Evolutionary conservation across 1,284 basidiomycete genomes (phyloP).

Genomic region (Veloboletus limbatus): DNA sequence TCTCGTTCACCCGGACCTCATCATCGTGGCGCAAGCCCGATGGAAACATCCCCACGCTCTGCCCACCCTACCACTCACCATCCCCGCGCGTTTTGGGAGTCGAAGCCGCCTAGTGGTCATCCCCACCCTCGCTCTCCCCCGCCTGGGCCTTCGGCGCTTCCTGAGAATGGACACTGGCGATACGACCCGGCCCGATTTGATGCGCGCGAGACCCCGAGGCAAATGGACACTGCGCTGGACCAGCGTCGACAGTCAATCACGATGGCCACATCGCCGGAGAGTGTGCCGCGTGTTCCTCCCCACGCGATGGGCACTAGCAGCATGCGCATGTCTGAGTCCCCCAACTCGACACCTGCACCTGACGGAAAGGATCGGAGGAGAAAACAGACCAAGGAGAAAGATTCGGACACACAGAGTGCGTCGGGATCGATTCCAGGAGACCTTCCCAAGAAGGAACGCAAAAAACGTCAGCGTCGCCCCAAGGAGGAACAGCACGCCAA

Average conservation of each 20-base stretch:
- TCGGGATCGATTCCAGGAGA: slow-evolving; percentile 29
- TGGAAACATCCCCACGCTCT: slow-evolving; percentile 53
- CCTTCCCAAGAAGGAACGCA: slow-evolving; percentile 43
- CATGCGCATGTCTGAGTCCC: slow-evolving; percentile 41
- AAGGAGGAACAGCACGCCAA: slow-evolving; percentile 37
- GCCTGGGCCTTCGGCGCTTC: slow-evolving; percentile 12
- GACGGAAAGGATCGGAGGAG: slow-evolving; percentile 34
- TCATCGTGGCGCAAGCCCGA: slow-evolving; percentile 38
- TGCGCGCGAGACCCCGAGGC: slow-evolving; percentile 31
- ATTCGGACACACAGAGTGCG: slow-evolving; percentile 39
- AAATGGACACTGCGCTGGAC: slow-evolving; percentile 23
- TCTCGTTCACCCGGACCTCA: slow-evolving; percentile 32
- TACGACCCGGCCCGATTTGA: slow-evolving; percentile 34
- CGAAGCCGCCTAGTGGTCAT: slow-evolving; percentile 30
- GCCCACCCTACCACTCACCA: slow-evolving; percentile 36
- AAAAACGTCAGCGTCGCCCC: slow-evolving; percentile 34
- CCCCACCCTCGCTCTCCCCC: slow-evolving; percentile 29
- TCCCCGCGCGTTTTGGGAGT: slow-evolving; percentile 30
- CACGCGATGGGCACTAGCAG: slow-evolving; percentile 19
- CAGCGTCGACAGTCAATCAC: slow-evolving; percentile 24
- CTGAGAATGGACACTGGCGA: slow-evolving; percentile 32
- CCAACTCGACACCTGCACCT: slow-evolving; percentile 34
- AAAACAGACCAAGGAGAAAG: slow-evolving; percentile 38
- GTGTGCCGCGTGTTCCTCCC: slow-evolving; percentile 30
- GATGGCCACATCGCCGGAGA: slow-evolving; percentile 35